Evolutionary conservation across 2,329 filamentous ascomycete genomes (phyloP).

Genomic region (Cylindrodendrum hubeiense): DNA sequence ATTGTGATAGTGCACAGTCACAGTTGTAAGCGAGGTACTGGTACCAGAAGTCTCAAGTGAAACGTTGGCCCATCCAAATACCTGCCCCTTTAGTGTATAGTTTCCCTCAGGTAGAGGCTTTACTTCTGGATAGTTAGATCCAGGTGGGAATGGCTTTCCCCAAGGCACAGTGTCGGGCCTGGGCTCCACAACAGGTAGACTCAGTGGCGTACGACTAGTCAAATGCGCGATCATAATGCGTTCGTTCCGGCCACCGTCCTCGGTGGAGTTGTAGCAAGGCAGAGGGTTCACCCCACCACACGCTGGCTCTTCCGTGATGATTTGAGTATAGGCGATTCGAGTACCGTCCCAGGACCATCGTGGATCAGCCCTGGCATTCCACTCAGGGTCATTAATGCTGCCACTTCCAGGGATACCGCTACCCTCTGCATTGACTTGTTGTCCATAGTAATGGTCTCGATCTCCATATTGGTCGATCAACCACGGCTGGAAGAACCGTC

Average conservation of each 20-base stretch:
- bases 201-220: constrained; percentile 43
- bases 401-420: constrained; percentile 50
- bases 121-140: not conserved
- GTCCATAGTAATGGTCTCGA: constrained; percentile 58
- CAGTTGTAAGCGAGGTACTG: too few relatives aligned
- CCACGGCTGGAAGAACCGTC: constrained; percentile 60
- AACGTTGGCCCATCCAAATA: not conserved
- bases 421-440: constrained; percentile 56
- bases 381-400: constrained; percentile 58
- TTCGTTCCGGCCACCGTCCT: constrained; percentile 52
- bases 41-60: too few relatives aligned
- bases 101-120: not conserved
- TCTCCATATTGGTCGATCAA: constrained; percentile 59
- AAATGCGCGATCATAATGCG: constrained; percentile 58
- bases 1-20: not conserved
- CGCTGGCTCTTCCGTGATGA: constrained; percentile 48
- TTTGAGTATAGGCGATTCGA: constrained; percentile 54
- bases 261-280: constrained; percentile 55
- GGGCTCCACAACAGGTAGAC: constrained; percentile 32
- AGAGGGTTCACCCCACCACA: constrained; percentile 60
- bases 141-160: not conserved
- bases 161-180: not conserved
- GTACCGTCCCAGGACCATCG: constrained; percentile 56
- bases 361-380: constrained; percentile 62
- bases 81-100: not conserved